Base-by-base conservation (phyloP, 2,329 filamentous ascomycete genomes). In the Aspergillus sp. region DNA sequence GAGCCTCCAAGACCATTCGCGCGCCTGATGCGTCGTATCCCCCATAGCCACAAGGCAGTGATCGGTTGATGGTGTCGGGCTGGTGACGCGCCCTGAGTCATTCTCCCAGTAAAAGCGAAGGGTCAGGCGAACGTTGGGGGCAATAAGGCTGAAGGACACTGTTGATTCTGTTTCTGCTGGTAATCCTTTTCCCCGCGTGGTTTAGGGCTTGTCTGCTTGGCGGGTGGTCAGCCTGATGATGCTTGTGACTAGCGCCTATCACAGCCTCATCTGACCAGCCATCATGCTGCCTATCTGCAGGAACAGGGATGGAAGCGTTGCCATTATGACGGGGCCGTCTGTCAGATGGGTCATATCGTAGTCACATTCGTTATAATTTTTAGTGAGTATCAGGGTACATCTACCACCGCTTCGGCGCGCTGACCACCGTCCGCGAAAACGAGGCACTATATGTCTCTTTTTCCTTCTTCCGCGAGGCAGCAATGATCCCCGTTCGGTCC, bases 401-500 rank as follows among this genome's bases (percentile, higher is more conserved):
- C 45, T 55, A 76, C 71, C 75, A 75, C 60, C 73, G 76, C 55
- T 75, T 73, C 3, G 78, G 78, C 32, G 79, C 79, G 51, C 70
- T 69, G 9, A 81, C 63, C 24, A 78, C 72, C 10, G 73, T 72
- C 24, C 79, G 67, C 14, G 76, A 78, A 56, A 81, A 81, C 0
- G 74, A 76, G 8, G 74, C 79, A 55, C 71, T 78, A 20, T 76
- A 65, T 20, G 71, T 73, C 51, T 81, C 76, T 55, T 78, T 76
- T 38, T 70, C 73, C 45, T 75, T 78, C 55, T 80, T 77, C 47
- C 79, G 76, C 67, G 87, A 79, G 60, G 83, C 84, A 2, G 83
- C 81, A 38, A 79, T 75, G 42, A 88, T 86, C 0, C 93, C 93
- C 11, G 88, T 89, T 50, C 87, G 83, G 68, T 96, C 93, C 0